phyloP scores from a whole-genome alignment of 495 filamentous ascomycete species.

The Aspergillus taichungensis region DNA sequence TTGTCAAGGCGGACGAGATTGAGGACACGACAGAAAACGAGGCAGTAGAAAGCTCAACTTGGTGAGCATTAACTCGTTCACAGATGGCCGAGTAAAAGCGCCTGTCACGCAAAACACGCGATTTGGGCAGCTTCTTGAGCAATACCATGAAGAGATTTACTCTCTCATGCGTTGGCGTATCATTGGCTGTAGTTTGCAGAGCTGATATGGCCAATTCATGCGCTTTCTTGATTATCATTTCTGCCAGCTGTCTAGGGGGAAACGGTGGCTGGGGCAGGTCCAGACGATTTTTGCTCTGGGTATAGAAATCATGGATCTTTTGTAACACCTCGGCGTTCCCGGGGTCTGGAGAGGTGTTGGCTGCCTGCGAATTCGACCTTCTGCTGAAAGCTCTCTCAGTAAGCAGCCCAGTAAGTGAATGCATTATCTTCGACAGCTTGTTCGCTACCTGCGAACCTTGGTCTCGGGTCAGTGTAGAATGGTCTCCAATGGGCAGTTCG shows the following conservation, averaged over 20 bases:
- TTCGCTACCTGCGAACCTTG: constrained; percentile 18
- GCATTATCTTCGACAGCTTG: constrained; percentile 24
- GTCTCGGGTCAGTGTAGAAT: constrained; percentile 3
- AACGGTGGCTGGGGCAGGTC: constrained; percentile 48
- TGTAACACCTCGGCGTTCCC: constrained; percentile 43
- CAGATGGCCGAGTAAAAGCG: constrained; percentile 50
- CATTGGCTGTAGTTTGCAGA: constrained; percentile 17
- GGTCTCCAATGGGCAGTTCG: constrained; percentile 15
- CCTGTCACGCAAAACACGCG: constrained; percentile 42
- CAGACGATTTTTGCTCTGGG: constrained; percentile 34
- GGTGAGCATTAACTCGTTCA: constrained; percentile 13
- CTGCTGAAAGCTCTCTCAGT: constrained; percentile 60
- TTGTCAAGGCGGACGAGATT: constrained; percentile 51
- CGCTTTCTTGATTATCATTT: constrained; percentile 54
- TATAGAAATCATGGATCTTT: constrained; percentile 57
- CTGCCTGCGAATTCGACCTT: constrained; percentile 19
- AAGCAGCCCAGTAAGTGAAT: constrained; percentile 44
- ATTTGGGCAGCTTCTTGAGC: constrained; percentile 47
- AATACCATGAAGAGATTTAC: constrained; percentile 46
- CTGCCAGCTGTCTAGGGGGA: constrained; percentile 43
- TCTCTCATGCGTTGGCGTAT: constrained; percentile 27
- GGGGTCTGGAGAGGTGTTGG: constrained; percentile 9
- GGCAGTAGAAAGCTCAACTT: constrained; percentile 20
- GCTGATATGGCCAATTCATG: constrained; percentile 42
- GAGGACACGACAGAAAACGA: constrained; percentile 44